Percentiles rank a stretch among this genome's conserved stretches.
phyloP scores from a whole-genome alignment of 441 rosid species.

The Brassica hybrid region DNA sequence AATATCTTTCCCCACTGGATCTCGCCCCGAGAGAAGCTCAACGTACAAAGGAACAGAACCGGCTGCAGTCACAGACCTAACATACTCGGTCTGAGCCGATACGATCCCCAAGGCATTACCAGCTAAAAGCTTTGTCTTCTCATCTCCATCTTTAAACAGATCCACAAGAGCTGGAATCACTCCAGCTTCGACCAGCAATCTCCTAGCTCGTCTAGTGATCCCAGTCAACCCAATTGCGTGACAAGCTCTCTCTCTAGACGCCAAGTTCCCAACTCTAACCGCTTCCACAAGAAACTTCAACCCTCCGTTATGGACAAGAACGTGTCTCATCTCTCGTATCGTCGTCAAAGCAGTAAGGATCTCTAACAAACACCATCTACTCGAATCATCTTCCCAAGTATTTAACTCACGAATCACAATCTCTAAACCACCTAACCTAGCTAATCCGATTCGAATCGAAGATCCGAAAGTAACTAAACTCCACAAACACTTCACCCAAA shows the following conservation, averaged over 20 bases:
- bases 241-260: constrained; percentile 71
- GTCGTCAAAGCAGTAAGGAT: constrained; percentile 60
- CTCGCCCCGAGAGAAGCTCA: constrained; percentile 62
- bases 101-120: constrained; percentile 67
- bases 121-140: constrained; percentile 48
- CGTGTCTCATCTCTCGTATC: constrained; percentile 55
- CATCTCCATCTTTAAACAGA: constrained; percentile 55
- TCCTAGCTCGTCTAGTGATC: constrained; percentile 47
- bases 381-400: constrained; percentile 40
- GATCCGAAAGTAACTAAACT: constrained; percentile 54
- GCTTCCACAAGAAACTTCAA: constrained; percentile 62
- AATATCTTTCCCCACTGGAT: constrained; percentile 58
- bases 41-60: constrained; percentile 69
- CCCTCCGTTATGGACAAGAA: constrained; percentile 50
- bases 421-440: constrained; percentile 56
- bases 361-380: constrained; percentile 58
- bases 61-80: constrained; percentile 60
- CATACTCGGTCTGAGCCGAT: constrained; percentile 55
- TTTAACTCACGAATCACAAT: constrained; percentile 48
- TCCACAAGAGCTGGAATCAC: constrained; percentile 59
- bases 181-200: constrained; percentile 55
- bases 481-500: constrained; percentile 55
- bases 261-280: constrained; percentile 52
- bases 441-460: constrained; percentile 45
- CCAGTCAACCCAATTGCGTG: constrained; percentile 67